Base-by-base conservation (phyloP, 257 asterid genomes). In the Plantago major region DNA sequence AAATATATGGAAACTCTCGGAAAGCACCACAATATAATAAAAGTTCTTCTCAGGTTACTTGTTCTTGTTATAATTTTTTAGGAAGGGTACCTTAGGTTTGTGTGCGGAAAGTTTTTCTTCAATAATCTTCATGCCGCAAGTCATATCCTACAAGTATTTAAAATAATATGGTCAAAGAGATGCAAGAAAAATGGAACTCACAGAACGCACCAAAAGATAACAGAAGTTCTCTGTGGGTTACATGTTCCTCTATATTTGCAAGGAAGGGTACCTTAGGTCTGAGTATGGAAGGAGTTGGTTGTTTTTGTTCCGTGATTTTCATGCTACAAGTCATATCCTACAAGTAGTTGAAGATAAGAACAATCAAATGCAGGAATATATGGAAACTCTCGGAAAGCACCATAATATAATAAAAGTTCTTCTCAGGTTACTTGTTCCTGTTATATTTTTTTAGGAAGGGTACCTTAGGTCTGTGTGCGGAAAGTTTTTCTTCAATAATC, bases 301-400 rank as follows among this genome's bases (percentile, higher is more conserved):
- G 77, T 63, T 67, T 77, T 67, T 69, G 79, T 60, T 59, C 70
- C 17, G 69, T 49, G 55, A 62, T 73, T 63, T 73, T 80, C 77
- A 69, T 66, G 72, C 74, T 78, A 81, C 75, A 67, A 62, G 84
- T 55, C 55, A 79, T 68, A 73, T 70, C 89, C 95, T 87, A 81
- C 75, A 72, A 57, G 68, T 67, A 64, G 67, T 67, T 67, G 55
- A 69, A 55, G 60, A 50, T n/a, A 56, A 62, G 43, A 50, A 63
- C 65, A 74, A 63, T 55, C 59, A 68, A 73, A 40, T 53, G 50
- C 46, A 13, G 70, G 70, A 71, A 38, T 61, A 33, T 33, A 4
- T 33, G 56, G 64, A 30, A 60, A 60, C 65, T n/a, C 66, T 51
- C 61, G 45, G 44, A 65, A 46, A 19, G 16, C 49, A 61, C 52